These are phyloP conservation scores for Trichosporon sp. DNA, from an alignment of 1,284 basidiomycete species.

Conservation along the genomic window DNA sequence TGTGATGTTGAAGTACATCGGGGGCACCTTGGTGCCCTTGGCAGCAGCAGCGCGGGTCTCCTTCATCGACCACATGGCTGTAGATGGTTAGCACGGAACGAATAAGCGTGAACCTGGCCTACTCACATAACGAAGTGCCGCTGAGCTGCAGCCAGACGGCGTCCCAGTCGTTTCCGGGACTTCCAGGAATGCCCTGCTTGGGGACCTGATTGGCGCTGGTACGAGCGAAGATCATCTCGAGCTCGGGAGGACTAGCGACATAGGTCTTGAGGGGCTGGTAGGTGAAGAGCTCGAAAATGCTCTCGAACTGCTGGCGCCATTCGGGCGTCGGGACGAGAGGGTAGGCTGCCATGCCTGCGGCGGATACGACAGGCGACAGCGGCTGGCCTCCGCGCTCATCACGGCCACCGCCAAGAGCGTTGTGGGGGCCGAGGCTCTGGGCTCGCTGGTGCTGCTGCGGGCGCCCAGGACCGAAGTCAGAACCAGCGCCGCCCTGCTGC, in stretches of 20 bases:
- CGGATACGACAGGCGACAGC: conserved; percentile 3
- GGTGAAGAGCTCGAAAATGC: conserved; percentile 44
- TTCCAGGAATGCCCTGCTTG: conserved; percentile 65
- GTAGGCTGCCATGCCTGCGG: neutral
- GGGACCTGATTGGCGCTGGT: conserved; percentile 47
- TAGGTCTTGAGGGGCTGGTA: conserved; percentile 48
- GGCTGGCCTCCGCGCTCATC: conserved; percentile 12
- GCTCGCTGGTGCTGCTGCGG: conserved; percentile 50
- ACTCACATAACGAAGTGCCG: conserved; percentile 75
- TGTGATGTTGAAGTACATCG: conserved; percentile 45
- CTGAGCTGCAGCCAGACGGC: conserved; percentile 91
- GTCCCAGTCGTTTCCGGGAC: conserved; percentile 76
- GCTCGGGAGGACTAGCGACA: conserved; percentile 46
- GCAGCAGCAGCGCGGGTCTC: conserved; percentile 46
- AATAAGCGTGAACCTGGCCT: neutral
- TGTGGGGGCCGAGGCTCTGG: conserved; percentile 36
- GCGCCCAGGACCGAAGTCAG: conserved; percentile 53
- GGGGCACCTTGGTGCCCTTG: conserved; percentile 44
- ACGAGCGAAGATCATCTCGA: conserved; percentile 48
- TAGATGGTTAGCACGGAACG: neutral
- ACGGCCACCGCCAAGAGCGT: conserved; percentile 3
- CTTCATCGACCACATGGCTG: conserved; percentile 49
- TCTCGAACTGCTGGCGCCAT: conserved; percentile 31
- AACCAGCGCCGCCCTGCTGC: neutral
- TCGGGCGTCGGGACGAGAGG: conserved; percentile 6